Conservation (phyloP, 192 early-diverging fungal genomes). For the Umbelopsis sp. region DNA sequence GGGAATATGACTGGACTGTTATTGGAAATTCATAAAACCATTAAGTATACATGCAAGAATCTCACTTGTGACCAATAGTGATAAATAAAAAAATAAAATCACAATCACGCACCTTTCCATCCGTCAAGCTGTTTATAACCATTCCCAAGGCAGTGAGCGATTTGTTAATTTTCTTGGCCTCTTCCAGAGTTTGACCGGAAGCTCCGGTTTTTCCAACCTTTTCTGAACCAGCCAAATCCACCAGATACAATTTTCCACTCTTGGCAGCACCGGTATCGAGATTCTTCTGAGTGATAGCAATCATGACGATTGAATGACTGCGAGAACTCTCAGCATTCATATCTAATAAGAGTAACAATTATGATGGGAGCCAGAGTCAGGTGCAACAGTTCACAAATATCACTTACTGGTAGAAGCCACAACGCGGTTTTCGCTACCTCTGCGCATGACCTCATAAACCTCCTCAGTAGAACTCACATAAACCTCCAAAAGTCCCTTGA, state of each 20-base stretch:
- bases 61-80: slow-evolving; percentile 4
- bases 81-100: slow-evolving; percentile 1
- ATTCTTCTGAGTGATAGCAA: slow-evolving; percentile 97
- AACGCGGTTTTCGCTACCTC: slow-evolving; percentile 85
- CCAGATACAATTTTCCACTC: slow-evolving; percentile 91
- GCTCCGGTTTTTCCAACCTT: slow-evolving; percentile 97
- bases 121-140: slow-evolving; percentile 99
- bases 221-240: slow-evolving; percentile 99
- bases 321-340: slow-evolving; percentile 99
- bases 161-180: slow-evolving; percentile 99
- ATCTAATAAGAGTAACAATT: slow-evolving; percentile 50
- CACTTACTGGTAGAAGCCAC: slow-evolving; percentile 88
- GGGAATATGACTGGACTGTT: slow-evolving; percentile 91
- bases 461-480: slow-evolving; percentile 95
- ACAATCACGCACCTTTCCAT: slow-evolving; percentile 79
- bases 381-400: background rate
- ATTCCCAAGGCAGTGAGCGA: slow-evolving; percentile 96
- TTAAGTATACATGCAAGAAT: slow-evolving; percentile 4
- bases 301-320: slow-evolving; percentile 96
- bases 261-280: slow-evolving; percentile 84
- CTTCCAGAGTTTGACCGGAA: slow-evolving; percentile 94
- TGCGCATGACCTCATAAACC: slow-evolving; percentile 97
- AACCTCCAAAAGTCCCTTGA: slow-evolving; percentile 95
- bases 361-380: slow-evolving; percentile 2
- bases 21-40: background rate